Conservation (phyloP, 768 basidiomycete genomes). For the Macrolepiota albuminosa region DNA sequence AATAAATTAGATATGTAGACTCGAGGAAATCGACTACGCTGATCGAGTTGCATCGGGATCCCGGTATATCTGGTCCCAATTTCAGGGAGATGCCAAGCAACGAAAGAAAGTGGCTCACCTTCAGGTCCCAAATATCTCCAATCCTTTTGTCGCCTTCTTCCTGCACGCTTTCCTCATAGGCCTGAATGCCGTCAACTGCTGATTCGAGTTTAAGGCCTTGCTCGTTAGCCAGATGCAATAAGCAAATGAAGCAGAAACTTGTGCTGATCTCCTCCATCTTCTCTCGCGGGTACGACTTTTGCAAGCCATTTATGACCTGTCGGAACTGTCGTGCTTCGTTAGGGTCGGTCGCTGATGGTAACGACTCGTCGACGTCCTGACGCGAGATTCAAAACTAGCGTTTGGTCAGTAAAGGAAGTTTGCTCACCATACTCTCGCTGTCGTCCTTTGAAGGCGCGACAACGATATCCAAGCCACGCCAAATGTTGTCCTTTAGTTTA, state of each 20-base stretch:
- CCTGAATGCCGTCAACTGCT: conserved; percentile 27
- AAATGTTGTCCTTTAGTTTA: conserved; percentile 96
- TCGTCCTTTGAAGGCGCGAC: conserved; percentile 39
- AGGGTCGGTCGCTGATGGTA: conserved; percentile 51
- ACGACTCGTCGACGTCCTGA: conserved; percentile 51
- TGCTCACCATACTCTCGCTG: conserved; percentile 48
- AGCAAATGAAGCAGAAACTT: conserved; percentile 98
- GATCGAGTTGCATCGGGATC: conserved; percentile 40
- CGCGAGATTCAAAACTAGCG: neutral
- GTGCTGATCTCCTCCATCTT: conserved; percentile 99
- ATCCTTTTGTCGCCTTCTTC: conserved; percentile 38
- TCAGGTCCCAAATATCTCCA: conserved; percentile 72
- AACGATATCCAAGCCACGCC: conserved; percentile 86
- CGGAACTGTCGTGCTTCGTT: conserved; percentile 66
- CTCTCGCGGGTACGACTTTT: conserved; percentile 79
- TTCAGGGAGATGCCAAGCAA: neutral
- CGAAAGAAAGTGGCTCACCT: conserved; percentile 37
- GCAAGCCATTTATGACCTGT: conserved; percentile 78
- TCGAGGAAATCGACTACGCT: conserved; percentile 22
- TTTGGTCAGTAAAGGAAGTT: neutral
- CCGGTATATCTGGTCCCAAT: conserved; percentile 37
- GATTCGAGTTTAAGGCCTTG: conserved; percentile 83
- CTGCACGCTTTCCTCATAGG: conserved; percentile 31
- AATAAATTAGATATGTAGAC: conserved; percentile 7
- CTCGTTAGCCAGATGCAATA: conserved; percentile 95